Base-by-base conservation (phyloP, 2,329 filamentous ascomycete genomes). In the Amesomyces nigricolor region DNA sequence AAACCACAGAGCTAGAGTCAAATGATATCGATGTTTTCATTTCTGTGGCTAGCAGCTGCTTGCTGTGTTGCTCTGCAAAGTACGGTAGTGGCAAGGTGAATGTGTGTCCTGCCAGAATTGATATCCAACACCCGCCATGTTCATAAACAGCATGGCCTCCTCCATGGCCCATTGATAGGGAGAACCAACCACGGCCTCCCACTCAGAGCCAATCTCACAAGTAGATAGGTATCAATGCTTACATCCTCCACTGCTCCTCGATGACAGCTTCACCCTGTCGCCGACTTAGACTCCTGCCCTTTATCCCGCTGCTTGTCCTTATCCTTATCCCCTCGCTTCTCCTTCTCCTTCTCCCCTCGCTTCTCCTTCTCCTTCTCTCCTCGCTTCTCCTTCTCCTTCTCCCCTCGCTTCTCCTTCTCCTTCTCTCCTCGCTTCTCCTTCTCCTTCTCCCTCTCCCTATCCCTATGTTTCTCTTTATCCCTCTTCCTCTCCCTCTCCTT, bases 341-440 rank as follows among this genome's bases (percentile, higher is more conserved):
- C 57, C 11, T 51, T 49, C 5, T 58, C 58, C 10, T 48, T 19
- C 4, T 56, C 50, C 53, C 13, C 17, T 38, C 13, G 47, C 19
- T 55, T 54, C 5, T 43, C 19, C 10, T 10, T 32, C 7, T 54
- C 43, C 32, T 47, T 13, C 32, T 35, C 9, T 7, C 11, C 32
- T 3, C 11, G 3, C 32, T 19, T 49, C 30, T 32, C 30, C 17
- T 8, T 30, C 51, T 47, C 51, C n/a, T n/a, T 26, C 4, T 26
- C 22, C 22, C 6, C 5, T 22, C n/a, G 13, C n/a, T 16, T 37
- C 11, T 59, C 53, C 29, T 54, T 56, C 4, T 40, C 26, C 5
- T 11, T 38, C 6, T 56, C 45, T 26, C 43, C 55, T 47, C 30
- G 19, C 67, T 3, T 69, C 51, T 5, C 26, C 47, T 10, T 50